phyloP scores from a whole-genome alignment of 495 filamentous ascomycete genomes.

The Tuber microsphaerosporum region DNA sequence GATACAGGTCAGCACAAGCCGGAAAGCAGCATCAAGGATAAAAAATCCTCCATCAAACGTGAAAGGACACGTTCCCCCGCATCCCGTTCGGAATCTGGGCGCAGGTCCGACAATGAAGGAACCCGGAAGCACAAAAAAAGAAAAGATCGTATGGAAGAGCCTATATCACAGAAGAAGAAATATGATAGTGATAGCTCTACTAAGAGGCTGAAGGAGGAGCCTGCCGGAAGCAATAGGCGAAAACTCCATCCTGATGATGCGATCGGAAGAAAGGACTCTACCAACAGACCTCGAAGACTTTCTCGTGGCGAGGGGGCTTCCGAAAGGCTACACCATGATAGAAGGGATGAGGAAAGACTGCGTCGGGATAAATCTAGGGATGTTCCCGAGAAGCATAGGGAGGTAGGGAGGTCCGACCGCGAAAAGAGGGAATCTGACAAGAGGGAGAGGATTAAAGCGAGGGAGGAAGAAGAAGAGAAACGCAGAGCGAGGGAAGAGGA shows the following conservation, averaged over 20 bases:
- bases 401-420: conserved; percentile 19
- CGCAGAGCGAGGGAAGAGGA: conserved; percentile 26
- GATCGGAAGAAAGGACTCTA: conserved; percentile 11
- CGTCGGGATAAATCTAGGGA: conserved; percentile 9
- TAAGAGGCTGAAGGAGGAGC: conserved; percentile 30
- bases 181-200: conserved; percentile 29
- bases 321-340: background rate
- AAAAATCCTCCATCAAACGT: conserved; percentile 24
- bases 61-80: conserved; percentile 31
- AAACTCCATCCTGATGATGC: conserved; percentile 25
- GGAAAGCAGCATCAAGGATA: conserved; percentile 27
- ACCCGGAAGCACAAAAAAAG: conserved; percentile 25
- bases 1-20: conserved; percentile 27
- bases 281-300: conserved; percentile 15
- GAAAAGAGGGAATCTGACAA: conserved; percentile 25
- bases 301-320: background rate
- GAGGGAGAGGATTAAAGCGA: conserved; percentile 12
- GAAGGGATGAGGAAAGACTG: conserved; percentile 3
- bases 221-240: conserved; percentile 9
- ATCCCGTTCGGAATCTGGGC: conserved; percentile 32
- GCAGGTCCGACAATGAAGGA: conserved; percentile 23
- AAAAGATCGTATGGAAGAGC: conserved; percentile 10
- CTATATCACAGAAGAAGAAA: conserved; percentile 14
- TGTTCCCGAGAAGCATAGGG: conserved; percentile 9
- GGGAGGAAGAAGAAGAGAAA: conserved; percentile 26